Base-by-base conservation (phyloP, 2,329 filamentous ascomycete genomes). In the Colletotrichum chlorophyti region DNA sequence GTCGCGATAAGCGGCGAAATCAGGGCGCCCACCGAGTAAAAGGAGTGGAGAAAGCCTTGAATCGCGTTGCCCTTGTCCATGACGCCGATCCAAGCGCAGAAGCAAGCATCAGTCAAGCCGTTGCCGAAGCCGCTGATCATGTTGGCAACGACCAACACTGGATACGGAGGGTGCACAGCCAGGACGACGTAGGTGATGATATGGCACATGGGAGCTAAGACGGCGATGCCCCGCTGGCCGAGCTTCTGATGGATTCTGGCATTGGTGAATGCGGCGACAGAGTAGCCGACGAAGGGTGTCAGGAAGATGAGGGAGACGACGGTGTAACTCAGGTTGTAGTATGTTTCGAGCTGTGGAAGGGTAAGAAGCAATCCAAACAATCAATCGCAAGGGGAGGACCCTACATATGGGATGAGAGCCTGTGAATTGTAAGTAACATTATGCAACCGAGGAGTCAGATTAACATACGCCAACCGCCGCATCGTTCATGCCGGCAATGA, bases 41-140 rank as follows among this genome's bases (percentile, higher is more conserved):
- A 85, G 0, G 81, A 81, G 65, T 91, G 88, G 31, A 91, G 68
- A 51, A 90, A 81, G 0, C 88, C 88, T 5, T 89, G 79, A 1
- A 91, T 74, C 35, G 88, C 81, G 63, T 91, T 91, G 1, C 85
- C 83, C 62, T 86, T 85, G 9, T 85, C 81, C 85, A 91, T 89
- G 42, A 81, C 83, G 1, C 88, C 89, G 6, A 80, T 69, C 78
- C 79, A 81, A 0, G 78, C 76, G 59, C 76, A 79, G 66, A 79
- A 83, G 12, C 73, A 79, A 1, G 76, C 79, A 53, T 83, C 87
- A 0, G 80, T 78, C 0, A 90, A 68, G 0, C 88, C 88, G 63
- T 89, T 90, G 0, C 87, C 88, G 37, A 90, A 85, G 0, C 88
- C 88, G 6, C 84, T 83, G 11, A 91, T 69, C 38, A 83, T 81